These are phyloP conservation scores for Colletotrichum endophyticum DNA, from an alignment of 2,329 filamentous ascomycete species.

Conservation along the genomic window DNA sequence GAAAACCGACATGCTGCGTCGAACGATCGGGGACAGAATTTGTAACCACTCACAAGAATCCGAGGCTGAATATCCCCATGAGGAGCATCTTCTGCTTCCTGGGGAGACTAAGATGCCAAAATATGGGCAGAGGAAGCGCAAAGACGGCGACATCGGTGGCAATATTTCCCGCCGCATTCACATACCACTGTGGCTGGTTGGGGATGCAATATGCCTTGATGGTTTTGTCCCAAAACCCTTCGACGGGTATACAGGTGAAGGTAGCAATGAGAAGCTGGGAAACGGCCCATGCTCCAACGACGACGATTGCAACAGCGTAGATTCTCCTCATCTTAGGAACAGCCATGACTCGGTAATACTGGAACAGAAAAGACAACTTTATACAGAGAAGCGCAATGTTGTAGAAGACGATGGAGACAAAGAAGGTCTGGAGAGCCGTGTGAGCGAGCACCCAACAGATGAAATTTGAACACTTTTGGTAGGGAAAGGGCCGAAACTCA, in stretches of 20 bases:
- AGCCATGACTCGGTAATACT: constrained; percentile 38
- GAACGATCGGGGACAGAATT: background rate
- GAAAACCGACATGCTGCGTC: background rate
- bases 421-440: constrained; percentile 29
- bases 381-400: constrained; percentile 30
- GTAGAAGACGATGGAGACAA: constrained; percentile 35
- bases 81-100: constrained; percentile 27
- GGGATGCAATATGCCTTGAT: constrained; percentile 24
- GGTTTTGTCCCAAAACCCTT: constrained; percentile 30
- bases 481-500: background rate
- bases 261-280: constrained; percentile 29
- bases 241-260: constrained; percentile 29
- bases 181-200: constrained; percentile 24
- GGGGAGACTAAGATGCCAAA: constrained; percentile 26
- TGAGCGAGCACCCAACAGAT: background rate
- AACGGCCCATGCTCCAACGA: constrained; percentile 30
- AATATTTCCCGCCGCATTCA: constrained; percentile 31
- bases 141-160: constrained; percentile 30
- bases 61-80: constrained; percentile 30
- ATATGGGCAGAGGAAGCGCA: constrained; percentile 28
- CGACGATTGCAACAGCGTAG: constrained; percentile 28
- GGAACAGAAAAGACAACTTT: constrained; percentile 40
- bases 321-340: constrained; percentile 28
- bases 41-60: constrained; percentile 28
- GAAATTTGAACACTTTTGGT: background rate